A percentile compares a stretch with the other conserved stretches of the same genome.
Evolutionary conservation across 2,329 filamentous ascomycete genomes (phyloP).

Genomic region (Gaeumannomyces sp.): DNA sequence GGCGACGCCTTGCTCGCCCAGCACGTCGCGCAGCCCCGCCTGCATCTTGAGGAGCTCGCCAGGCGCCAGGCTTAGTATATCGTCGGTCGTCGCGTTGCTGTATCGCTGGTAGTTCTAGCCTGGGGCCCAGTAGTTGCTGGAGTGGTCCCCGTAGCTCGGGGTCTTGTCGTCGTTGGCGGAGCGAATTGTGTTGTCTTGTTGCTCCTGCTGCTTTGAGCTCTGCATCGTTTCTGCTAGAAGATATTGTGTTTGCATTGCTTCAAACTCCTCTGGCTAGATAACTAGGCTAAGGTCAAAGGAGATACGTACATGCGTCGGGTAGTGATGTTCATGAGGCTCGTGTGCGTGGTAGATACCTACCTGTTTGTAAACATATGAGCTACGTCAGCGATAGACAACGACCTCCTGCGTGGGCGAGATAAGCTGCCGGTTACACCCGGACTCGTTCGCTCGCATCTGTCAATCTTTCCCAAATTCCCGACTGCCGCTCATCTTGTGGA

Average conservation of each 20-base stretch:
- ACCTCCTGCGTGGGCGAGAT: not conserved
- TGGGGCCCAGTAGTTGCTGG: conserved; percentile 10
- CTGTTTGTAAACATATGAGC: not conserved
- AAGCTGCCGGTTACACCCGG: not conserved
- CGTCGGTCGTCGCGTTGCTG: conserved; percentile 3
- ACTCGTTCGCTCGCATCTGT: not conserved
- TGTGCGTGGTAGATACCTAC: not conserved
- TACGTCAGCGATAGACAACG: not conserved
- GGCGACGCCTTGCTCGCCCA: conserved; percentile 6
- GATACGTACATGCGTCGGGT: no score
- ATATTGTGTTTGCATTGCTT: not conserved
- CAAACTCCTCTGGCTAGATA: no score
- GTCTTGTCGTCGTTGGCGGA: not conserved
- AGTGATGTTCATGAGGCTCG: no score
- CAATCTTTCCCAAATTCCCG: not conserved
- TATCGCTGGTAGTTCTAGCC: conserved; percentile 9
- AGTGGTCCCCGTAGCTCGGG: conserved; percentile 8
- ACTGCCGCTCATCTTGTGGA: not conserved
- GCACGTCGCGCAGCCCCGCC: conserved; percentile 7
- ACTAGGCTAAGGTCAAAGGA: no score
- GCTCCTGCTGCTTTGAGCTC: not conserved
- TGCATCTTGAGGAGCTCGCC: conserved; percentile 10
- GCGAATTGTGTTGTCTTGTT: not conserved
- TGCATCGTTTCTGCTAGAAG: not conserved
- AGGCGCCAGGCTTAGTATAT: conserved; percentile 1